Evolutionary conservation across 257 asterid species (phyloP), one percentile per base, ranked within the genome.

Genomic region (Galeopsis tetrahit): DNA sequence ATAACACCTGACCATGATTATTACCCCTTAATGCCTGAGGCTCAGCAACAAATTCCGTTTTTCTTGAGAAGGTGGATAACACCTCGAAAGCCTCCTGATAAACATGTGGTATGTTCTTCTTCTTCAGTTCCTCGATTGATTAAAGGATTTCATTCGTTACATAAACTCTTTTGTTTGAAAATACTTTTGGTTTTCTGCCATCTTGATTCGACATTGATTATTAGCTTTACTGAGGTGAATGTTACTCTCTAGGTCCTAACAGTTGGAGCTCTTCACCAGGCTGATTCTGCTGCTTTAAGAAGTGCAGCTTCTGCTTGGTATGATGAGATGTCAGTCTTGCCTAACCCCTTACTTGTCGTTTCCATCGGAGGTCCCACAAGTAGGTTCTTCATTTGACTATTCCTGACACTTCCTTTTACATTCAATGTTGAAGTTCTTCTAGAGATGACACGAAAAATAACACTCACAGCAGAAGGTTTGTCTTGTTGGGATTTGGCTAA

Each of bases 311-410:
- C 85, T 70, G 70, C 79, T 66, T 88, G 97, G 96, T 93, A 90
- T 52, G 86, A 85, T 51, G 85, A 87, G 81, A 79, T 90, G 80
- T 79, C 88, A 70, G 34, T 58, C 43, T 65, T 87, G 82, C 96
- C 89, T 17, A 88, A 82, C 66, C 97, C 98, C 44, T 77, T 92
- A 48, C 88, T 92, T 75, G 92, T 90, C 69, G 92, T 88, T 71
- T 90, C 90, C 58, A 72, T 92, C 48, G 98, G 98, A 78, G 98
- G 97, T 53, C 98, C 97, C 44, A 78, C 96, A 75, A 77, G 98
- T 92, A 85, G 68, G 74, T 77, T 75, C 43, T 72, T 46, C 78
- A 31, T 69, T 77, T 43, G 7, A 60, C 39, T 1, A 11, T 51
- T 40, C 58, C 43, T 10, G n/a, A 40, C n/a, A 44, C 56, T 48